These are phyloP conservation scores for Blastosporella zonata DNA, from an alignment of 1,284 basidiomycete genomes.

Conservation along the genomic window DNA sequence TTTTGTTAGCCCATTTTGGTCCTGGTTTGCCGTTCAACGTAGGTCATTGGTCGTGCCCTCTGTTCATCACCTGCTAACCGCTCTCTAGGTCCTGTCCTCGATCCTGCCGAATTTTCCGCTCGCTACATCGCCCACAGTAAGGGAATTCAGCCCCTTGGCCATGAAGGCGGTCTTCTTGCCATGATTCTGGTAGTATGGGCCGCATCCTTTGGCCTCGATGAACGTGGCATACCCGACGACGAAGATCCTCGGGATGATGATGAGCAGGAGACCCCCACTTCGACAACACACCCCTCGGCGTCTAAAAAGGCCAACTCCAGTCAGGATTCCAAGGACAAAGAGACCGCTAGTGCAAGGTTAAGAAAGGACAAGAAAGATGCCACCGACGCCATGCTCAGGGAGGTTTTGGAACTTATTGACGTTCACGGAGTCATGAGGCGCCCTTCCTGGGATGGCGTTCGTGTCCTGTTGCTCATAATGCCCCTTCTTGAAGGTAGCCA, in stretches of 20 bases:
- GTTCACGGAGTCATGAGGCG: slow-evolving; percentile 74
- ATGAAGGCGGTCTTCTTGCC: slow-evolving; percentile 62
- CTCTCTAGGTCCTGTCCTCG: slow-evolving; percentile 62
- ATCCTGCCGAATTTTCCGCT: slow-evolving; percentile 70
- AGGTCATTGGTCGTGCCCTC: slow-evolving; percentile 27
- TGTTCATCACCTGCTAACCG: background rate
- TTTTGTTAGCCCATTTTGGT: slow-evolving; percentile 80
- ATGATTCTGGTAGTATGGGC: slow-evolving; percentile 83
- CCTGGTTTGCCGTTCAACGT: slow-evolving; percentile 81
- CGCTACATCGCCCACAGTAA: slow-evolving; percentile 63
- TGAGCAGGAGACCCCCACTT: slow-evolving; percentile 19
- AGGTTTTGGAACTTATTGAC: slow-evolving; percentile 78
- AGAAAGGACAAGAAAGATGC: slow-evolving; percentile 36
- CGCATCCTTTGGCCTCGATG: slow-evolving; percentile 80
- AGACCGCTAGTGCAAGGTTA: slow-evolving; percentile 17
- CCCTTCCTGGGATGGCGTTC: slow-evolving; percentile 83
- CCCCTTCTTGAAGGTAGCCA: slow-evolving; percentile 77
- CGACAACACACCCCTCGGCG: slow-evolving; percentile 8
- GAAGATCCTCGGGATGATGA: slow-evolving; percentile 14
- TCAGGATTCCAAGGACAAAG: slow-evolving; percentile 16
- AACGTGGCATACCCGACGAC: slow-evolving; percentile 51
- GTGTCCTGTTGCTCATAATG: slow-evolving; percentile 71
- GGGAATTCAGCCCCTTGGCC: slow-evolving; percentile 51
- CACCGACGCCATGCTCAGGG: slow-evolving; percentile 59
- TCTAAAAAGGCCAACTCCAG: slow-evolving; percentile 11